A percentile compares a stretch with the other conserved stretches of the same genome.
Evolutionary conservation across 2,329 filamentous ascomycete genomes (phyloP).

Genomic region (Hyphodiscus sp.): DNA sequence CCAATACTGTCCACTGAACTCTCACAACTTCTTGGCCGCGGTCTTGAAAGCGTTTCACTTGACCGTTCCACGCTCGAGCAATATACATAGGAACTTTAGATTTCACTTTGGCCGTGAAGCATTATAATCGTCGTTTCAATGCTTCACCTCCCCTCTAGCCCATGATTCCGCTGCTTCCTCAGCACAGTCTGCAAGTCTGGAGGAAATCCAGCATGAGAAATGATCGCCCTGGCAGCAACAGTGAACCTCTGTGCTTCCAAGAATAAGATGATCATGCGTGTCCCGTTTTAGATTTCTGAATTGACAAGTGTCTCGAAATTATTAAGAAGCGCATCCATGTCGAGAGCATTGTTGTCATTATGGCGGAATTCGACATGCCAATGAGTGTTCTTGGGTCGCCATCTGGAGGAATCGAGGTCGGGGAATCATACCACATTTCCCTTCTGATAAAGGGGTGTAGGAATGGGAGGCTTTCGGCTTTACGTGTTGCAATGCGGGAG

Average conservation of each 20-base stretch:
- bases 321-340: constrained; percentile 11
- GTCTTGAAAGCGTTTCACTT: constrained; percentile 5
- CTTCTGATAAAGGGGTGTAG: constrained; percentile 1
- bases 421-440: constrained; percentile 11
- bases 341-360: constrained; percentile 3
- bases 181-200: constrained; percentile 5
- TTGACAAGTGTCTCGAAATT: constrained; percentile 9
- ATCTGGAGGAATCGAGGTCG: constrained; percentile 3
- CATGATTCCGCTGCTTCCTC: constrained; percentile 5
- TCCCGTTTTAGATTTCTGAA: constrained; percentile 3
- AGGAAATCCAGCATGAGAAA: constrained; percentile 8
- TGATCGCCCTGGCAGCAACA: constrained; percentile 4
- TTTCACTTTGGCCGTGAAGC: constrained; percentile 8
- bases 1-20: constrained; percentile 8
- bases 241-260: constrained; percentile 6
- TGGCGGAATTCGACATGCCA: constrained; percentile 1
- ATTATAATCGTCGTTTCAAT: constrained; percentile 11
- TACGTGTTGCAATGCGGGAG: constrained; percentile 9
- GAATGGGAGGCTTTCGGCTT: constrained; percentile 9
- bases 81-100: constrained; percentile 8
- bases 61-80: background rate
- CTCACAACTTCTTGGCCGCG: constrained; percentile 7
- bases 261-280: constrained; percentile 6
- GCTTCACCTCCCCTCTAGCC: constrained; percentile 5
- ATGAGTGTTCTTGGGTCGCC: constrained; percentile 1